phyloP scores from a whole-genome alignment of 129 eudicot species.

The Silybum marianum region DNA sequence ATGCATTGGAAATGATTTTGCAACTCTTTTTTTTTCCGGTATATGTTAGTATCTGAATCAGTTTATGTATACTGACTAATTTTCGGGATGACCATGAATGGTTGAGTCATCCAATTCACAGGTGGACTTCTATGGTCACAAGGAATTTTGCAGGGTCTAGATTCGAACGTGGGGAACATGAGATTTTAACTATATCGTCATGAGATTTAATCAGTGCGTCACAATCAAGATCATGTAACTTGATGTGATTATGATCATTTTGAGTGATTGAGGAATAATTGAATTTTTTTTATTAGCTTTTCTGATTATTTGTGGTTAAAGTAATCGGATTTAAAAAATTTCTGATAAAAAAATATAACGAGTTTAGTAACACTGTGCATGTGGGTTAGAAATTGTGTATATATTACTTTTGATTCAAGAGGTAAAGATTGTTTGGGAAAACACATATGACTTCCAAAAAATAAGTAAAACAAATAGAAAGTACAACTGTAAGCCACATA shows the following conservation, averaged over 20 bases:
- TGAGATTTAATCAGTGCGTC: too few species aligned
- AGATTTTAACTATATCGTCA: not conserved
- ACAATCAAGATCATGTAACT: not conserved
- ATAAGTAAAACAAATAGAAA: not conserved
- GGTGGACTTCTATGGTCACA: not conserved
- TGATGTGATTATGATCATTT: not conserved
- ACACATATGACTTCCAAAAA: not conserved
- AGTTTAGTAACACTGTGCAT: not conserved
- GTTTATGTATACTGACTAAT: too few species aligned
- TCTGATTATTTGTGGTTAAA: not conserved
- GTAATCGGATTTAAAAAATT: not conserved
- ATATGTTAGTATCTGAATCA: too few species aligned
- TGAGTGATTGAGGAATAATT: not conserved
- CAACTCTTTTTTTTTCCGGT: too few species aligned
- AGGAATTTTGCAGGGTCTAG: not conserved
- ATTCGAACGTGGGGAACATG: not conserved
- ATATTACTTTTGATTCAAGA: not conserved
- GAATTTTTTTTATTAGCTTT: not conserved
- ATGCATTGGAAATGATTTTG: not conserved
- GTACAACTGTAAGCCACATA: not conserved
- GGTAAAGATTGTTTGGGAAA: not conserved
- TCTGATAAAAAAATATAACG: not conserved
- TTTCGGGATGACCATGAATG: too few species aligned
- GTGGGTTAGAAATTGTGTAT: not conserved
- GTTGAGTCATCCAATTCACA: not conserved